Evolutionary conservation across 108 stramenopile genomes (phyloP).

Genomic region (Cyclotella choctawhatcheeana): DNA sequence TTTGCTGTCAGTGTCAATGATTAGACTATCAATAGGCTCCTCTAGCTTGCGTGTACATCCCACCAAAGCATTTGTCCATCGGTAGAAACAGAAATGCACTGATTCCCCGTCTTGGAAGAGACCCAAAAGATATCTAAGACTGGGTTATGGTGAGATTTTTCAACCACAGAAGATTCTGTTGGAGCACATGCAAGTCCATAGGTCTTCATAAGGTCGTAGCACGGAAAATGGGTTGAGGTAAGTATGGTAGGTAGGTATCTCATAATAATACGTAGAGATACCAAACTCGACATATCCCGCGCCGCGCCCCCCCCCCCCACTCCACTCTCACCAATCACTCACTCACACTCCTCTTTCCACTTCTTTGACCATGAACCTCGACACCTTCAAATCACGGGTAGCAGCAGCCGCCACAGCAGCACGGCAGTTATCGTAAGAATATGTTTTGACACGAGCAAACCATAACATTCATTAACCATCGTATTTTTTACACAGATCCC

Average conservation of each 20-base stretch:
- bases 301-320: too few species aligned
- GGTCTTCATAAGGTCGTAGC: not conserved
- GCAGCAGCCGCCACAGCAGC: slow-evolving; percentile 38
- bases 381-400: slow-evolving; percentile 27
- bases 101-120: not conserved
- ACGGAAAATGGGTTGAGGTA: too few species aligned
- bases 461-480: too few species aligned
- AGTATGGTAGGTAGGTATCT: too few species aligned
- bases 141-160: not conserved
- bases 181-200: not conserved
- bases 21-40: too few species aligned
- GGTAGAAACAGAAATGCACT: not conserved
- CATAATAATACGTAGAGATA: too few species aligned
- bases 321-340: too few species aligned
- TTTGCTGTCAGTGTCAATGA: too few species aligned
- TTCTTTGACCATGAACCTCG: slow-evolving; percentile 28
- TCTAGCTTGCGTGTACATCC: not conserved
- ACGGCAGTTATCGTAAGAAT: slow-evolving; percentile 40
- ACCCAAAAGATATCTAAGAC: not conserved
- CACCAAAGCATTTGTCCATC: not conserved
- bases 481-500: too few species aligned
- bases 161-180: not conserved
- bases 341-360: too few species aligned
- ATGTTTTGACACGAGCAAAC: too few species aligned
- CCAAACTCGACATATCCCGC: too few species aligned